Evolutionary conservation across 768 basidiomycete species (phyloP).

Genomic region (Pholiota molesta): DNA sequence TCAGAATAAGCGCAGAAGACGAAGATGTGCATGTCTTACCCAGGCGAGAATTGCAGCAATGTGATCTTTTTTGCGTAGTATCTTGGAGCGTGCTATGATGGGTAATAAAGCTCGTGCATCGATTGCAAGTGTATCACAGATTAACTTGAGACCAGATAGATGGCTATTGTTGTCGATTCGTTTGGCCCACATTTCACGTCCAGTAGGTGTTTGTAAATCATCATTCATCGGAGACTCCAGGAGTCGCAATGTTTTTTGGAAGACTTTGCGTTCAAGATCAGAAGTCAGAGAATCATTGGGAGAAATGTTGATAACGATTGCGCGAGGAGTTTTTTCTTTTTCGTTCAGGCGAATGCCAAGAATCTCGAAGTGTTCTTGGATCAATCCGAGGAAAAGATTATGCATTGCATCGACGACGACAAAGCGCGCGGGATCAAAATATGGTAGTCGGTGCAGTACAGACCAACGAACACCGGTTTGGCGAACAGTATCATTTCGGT

Average conservation of each 20-base stretch:
- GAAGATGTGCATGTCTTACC: conserved; percentile 5
- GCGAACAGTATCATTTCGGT: not conserved
- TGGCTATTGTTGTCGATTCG: too few species aligned
- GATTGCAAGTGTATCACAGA: not conserved
- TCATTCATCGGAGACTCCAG: too few species aligned
- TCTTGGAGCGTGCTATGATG: not conserved
- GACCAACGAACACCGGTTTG: conserved; percentile 29
- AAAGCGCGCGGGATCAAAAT: conserved; percentile 35
- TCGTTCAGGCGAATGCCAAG: conserved; percentile 16
- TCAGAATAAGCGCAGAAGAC: not conserved
- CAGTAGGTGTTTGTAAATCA: too few species aligned
- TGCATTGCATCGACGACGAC: conserved; percentile 42
- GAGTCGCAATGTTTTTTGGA: too few species aligned
- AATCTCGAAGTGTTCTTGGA: conserved; percentile 30
- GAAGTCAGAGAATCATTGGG: not conserved
- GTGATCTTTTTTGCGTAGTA: not conserved
- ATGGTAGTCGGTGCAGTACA: conserved; percentile 35
- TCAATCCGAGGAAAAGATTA: conserved; percentile 31
- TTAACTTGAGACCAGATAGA: not conserved
- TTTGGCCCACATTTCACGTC: too few species aligned
- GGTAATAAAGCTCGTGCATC: not conserved
- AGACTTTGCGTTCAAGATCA: too few species aligned
- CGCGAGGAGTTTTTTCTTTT: not conserved
- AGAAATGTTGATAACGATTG: not conserved
- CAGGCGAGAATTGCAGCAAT: not conserved